Evolutionary conservation across 2,329 filamentous ascomycete genomes (phyloP).

Genomic region (Cercospora citrullina): DNA sequence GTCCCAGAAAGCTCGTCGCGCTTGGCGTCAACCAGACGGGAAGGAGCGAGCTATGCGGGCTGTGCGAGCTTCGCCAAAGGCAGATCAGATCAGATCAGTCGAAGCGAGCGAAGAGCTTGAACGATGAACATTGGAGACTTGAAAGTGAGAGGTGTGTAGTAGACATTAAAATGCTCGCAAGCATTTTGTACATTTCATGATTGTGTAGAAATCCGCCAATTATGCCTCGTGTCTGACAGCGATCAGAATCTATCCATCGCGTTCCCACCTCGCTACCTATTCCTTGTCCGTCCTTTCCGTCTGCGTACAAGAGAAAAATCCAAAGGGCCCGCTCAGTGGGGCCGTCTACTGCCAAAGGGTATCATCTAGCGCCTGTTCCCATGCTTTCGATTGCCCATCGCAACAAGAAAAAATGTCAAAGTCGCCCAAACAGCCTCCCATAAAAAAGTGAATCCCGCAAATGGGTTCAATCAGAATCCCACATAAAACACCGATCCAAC

Average conservation of each 20-base stretch:
- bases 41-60: neutral
- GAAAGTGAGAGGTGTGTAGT: neutral
- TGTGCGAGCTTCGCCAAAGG: neutral
- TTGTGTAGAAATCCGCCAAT: neutral
- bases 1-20: neutral
- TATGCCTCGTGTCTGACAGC: neutral
- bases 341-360: constrained; percentile 25
- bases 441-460: neutral
- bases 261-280: neutral
- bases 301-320: neutral
- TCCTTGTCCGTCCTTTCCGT: neutral
- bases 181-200: neutral
- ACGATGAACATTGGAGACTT: neutral
- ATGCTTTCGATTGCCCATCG: constrained; percentile 18
- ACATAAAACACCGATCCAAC: constrained; percentile 15
- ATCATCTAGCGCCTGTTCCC: constrained; percentile 33
- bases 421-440: constrained; percentile 24
- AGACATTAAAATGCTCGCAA: neutral
- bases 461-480: neutral
- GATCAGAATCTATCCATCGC: neutral
- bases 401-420: constrained; percentile 6
- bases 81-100: neutral
- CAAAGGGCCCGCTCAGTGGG: constrained; percentile 16
- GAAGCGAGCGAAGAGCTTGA: neutral
- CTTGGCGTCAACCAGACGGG: neutral